A percentile compares a stretch with the other conserved stretches of the same genome.
These are phyloP conservation scores for Cinnamomum micranthum DNA, from an alignment of 164 flowering plant genomes.

Conservation along the genomic window DNA sequence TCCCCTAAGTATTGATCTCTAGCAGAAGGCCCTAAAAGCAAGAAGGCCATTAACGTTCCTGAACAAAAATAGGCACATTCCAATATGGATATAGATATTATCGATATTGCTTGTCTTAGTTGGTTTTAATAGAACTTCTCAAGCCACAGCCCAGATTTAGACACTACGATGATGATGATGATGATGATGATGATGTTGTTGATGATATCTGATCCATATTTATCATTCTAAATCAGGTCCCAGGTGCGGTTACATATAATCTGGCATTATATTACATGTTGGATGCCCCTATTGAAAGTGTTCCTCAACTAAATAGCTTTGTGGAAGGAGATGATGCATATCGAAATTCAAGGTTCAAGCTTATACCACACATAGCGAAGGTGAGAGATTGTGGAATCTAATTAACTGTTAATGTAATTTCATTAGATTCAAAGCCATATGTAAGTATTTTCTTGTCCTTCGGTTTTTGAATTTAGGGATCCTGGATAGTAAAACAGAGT, in stretches of 20 bases:
- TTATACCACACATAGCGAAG: constrained; percentile 89
- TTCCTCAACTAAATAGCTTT: constrained; percentile 62
- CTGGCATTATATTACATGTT: constrained; percentile 72
- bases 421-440: neutral
- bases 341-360: constrained; percentile 89
- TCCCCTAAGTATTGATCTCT: no score
- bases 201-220: no score
- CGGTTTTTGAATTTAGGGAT: constrained; percentile 44
- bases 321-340: constrained; percentile 80
- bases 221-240: constrained; percentile 47
- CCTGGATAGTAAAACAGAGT: constrained; percentile 97
- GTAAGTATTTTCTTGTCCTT: neutral
- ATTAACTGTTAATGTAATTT: neutral
- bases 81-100: no score
- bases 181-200: no score
- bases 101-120: no score
- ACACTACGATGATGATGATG: no score
- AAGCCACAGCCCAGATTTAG: no score
- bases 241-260: constrained; percentile 66
- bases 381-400: constrained; percentile 31
- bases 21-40: no score
- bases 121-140: no score
- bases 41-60: no score
- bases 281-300: constrained; percentile 55
- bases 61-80: no score